Evolutionary conservation across 2,329 filamentous ascomycete genomes (phyloP).

Genomic region (Xylaria arbuscula): DNA sequence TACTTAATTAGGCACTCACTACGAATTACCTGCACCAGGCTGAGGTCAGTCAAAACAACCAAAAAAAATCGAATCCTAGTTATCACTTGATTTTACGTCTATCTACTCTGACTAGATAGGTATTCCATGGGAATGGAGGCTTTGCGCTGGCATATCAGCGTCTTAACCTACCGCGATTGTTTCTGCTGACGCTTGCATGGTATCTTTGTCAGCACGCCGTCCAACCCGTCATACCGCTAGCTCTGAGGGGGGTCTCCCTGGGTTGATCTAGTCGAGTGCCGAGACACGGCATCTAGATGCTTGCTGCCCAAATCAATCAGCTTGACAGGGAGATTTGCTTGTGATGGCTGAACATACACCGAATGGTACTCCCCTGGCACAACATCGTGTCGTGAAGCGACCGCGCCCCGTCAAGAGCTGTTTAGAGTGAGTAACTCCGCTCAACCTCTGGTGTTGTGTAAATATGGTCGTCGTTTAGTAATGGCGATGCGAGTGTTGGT

Average conservation of each 20-base stretch:
- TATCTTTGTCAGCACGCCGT: conserved; percentile 8
- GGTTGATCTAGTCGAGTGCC: conserved; percentile 2
- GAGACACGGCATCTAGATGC: not conserved
- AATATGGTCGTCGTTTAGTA: not conserved
- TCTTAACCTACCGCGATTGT: not conserved
- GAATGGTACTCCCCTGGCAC: conserved; percentile 28
- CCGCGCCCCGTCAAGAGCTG: conserved; percentile 49
- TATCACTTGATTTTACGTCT: not conserved
- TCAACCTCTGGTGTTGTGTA: not conserved
- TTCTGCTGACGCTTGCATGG: conserved; percentile 7
- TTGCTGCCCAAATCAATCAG: not conserved
- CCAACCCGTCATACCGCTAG: not conserved
- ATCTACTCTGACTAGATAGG: not conserved
- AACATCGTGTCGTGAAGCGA: conserved; percentile 43
- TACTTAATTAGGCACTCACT: not conserved
- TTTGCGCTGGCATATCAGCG: conserved; percentile 9
- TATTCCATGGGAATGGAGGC: conserved; percentile 10
- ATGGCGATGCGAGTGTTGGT: not conserved
- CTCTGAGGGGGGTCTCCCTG: not conserved
- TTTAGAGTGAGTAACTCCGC: conserved; percentile 37
- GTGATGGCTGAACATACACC: conserved; percentile 31
- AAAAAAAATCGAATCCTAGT: not conserved
- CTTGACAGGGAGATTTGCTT: conserved; percentile 4
- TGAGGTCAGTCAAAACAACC: not conserved
- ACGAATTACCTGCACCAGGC: not conserved